Base-by-base conservation (phyloP, 2,329 filamentous ascomycete species). In the Trichoderma pleuroti region DNA sequence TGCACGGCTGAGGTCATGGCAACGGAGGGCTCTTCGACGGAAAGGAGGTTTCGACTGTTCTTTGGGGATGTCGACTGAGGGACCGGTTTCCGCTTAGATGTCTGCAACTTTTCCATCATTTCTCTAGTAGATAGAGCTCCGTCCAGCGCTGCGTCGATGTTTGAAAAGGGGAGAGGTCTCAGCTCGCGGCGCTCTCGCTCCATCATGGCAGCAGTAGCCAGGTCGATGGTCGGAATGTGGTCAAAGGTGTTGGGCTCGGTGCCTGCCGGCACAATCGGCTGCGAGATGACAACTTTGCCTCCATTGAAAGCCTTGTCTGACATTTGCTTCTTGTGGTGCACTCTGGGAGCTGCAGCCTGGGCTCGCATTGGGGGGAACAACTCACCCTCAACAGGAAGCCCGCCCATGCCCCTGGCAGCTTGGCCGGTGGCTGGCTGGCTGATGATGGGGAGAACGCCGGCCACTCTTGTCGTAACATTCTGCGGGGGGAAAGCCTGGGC, bases 191-290 rank as follows among this genome's bases (percentile, higher is more conserved):
- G 81, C 66, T 84, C 80, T 71, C 76, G 82, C 56, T 88, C 85
- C 16, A 83, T 82, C 71, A 74, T 79, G 1, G 81, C 83, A 2
- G 86, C 86, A 1, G 84, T 84, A 11, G 81, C 80, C 39, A 88
- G 78, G 67, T 86, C 86, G 34, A 87, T 79, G 0, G 85, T 87
- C 7, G 82, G 76, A 21, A 86, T 84, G 73, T 81, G 85, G 64
- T 78, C 79, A 49, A 84, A 74, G 0, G 85, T 81, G 67, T 82
- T 85, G 24, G 77, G 74, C 28, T 79, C 80, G 26, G 76, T 77
- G 61, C 73, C 72, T 21, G 81, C 76, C 39, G 66, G 70, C 14
- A 86, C 74, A 42, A 88, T 81, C 0, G 87, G 86, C 14, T 81
- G 80, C 12, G 86, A 88, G 39, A 88, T 88, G 5, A 76, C 75